These are phyloP conservation scores for Triangularia verruculosa DNA, from an alignment of 2,329 filamentous ascomycete species.

Conservation along the genomic window DNA sequence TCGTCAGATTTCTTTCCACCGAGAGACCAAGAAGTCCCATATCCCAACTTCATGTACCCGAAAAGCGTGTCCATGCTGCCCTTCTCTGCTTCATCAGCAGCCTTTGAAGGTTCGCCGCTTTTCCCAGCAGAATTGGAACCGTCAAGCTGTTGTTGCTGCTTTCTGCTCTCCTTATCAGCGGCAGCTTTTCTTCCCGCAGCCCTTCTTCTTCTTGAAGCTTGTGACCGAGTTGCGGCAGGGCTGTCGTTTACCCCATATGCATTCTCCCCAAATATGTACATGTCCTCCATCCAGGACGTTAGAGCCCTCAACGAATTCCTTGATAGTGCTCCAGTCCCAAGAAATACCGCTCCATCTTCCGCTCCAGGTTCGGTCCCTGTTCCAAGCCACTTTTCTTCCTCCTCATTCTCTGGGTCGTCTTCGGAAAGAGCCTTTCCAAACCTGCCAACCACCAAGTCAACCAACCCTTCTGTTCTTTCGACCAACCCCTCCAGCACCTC, in stretches of 20 bases:
- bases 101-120: neutral
- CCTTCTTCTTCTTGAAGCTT: constrained; percentile 36
- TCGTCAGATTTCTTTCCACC: constrained; percentile 28
- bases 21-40: constrained; percentile 64
- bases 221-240: constrained; percentile 62
- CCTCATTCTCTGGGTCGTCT: constrained; percentile 29
- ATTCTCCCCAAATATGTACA: constrained; percentile 79
- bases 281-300: constrained; percentile 82
- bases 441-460: constrained; percentile 83
- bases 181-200: neutral
- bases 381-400: constrained; percentile 65
- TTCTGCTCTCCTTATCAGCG: constrained; percentile 8
- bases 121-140: neutral
- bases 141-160: constrained; percentile 18
- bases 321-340: constrained; percentile 73
- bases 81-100: constrained; percentile 24
- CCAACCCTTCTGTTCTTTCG: constrained; percentile 72
- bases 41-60: constrained; percentile 64
- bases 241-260: constrained; percentile 84
- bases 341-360: constrained; percentile 82
- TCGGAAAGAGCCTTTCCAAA: constrained; percentile 55
- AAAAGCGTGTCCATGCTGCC: constrained; percentile 53
- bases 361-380: constrained; percentile 63
- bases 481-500: constrained; percentile 91
- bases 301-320: constrained; percentile 68